A percentile compares a stretch with the other conserved stretches of the same genome.
phyloP scores from a whole-genome alignment of 257 asterid genomes.

The Jacaranda mimosifolia region DNA sequence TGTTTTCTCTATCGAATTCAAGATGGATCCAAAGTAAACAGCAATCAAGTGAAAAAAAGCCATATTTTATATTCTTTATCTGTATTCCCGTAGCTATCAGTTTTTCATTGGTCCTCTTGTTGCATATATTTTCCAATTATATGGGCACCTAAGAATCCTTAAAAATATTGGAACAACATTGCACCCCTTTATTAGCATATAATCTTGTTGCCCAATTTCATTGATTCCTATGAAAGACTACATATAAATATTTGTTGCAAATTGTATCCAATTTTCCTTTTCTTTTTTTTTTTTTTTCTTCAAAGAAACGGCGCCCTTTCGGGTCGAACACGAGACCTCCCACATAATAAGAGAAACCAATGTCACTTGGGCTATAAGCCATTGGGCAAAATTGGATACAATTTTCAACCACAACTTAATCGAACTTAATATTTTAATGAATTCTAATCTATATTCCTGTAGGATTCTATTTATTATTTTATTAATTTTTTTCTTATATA shows the following conservation, averaged over 20 bases:
- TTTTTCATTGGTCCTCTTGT: not conserved
- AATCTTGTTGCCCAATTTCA: constrained; percentile 8
- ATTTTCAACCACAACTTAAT: no score
- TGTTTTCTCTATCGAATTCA: not conserved
- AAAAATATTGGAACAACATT: constrained; percentile 34
- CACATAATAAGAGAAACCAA: no score
- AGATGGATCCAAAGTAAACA: not conserved
- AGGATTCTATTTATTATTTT: no score
- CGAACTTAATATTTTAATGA: no score
- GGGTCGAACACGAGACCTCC: no score
- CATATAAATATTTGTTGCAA: not conserved
- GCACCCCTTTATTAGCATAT: constrained; percentile 5
- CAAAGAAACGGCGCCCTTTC: no score
- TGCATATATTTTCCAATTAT: constrained; percentile 26
- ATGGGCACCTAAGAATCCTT: constrained; percentile 29
- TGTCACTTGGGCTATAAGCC: no score
- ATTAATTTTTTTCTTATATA: no score
- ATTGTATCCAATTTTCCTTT: no score
- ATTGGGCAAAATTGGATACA: no score
- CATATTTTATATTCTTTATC: constrained; percentile 12
- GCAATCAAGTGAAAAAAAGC: not conserved
- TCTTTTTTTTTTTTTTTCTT: no score
- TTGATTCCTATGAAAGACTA: not conserved
- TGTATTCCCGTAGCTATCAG: not conserved
- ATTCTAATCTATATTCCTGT: no score